A percentile compares a stretch with the other conserved stretches of the same genome.
phyloP scores from a whole-genome alignment of 2,329 filamentous ascomycete genomes.

The Coniella lustricola region DNA sequence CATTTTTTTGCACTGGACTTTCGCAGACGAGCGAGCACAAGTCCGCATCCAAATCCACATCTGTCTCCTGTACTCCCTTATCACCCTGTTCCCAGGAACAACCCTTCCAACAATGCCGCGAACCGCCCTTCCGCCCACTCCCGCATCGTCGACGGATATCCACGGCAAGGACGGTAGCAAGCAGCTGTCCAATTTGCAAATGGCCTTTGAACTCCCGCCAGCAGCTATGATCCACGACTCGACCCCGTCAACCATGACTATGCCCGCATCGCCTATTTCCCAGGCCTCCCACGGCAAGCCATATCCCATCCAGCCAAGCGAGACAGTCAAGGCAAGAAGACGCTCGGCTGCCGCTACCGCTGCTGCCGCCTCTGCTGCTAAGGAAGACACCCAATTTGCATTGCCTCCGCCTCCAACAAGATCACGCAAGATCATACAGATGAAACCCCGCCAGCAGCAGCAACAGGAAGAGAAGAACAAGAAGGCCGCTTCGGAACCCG shows the following conservation, averaged over 20 bases:
- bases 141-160: constrained; percentile 74
- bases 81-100: too few species aligned
- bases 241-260: constrained; percentile 17
- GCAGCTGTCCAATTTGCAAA: constrained; percentile 54
- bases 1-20: too few species aligned
- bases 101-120: constrained; percentile 49
- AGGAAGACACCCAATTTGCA: constrained; percentile 57
- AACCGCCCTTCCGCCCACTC: constrained; percentile 63
- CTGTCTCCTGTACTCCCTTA: too few species aligned
- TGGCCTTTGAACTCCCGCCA: constrained; percentile 68
- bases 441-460: constrained; percentile 63
- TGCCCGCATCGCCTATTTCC: constrained; percentile 11
- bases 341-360: constrained; percentile 39
- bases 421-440: constrained; percentile 94
- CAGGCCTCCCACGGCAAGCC: constrained; percentile 23
- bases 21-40: too few species aligned
- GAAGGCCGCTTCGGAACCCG: constrained; percentile 18
- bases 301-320: constrained; percentile 42
- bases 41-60: too few species aligned
- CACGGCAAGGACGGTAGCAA: constrained; percentile 61
- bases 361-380: constrained; percentile 19
- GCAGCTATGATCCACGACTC: constrained; percentile 55
- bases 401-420: constrained; percentile 88
- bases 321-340: constrained; percentile 47
- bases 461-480: constrained; percentile 32